phyloP scores from a whole-genome alignment of 73 alveolate species.

The Paraurostyla sp. region DNA sequence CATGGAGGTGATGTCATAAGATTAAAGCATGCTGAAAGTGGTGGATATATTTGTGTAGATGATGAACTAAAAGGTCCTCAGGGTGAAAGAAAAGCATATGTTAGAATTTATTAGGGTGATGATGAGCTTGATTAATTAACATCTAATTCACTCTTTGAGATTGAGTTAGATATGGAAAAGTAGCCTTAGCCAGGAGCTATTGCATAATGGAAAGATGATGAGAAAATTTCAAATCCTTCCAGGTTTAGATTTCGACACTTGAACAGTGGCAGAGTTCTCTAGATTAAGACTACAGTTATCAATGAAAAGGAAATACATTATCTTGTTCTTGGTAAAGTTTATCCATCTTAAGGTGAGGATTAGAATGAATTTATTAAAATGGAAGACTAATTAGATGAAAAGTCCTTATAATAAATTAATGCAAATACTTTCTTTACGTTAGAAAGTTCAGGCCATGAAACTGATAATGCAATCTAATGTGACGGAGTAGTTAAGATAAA shows the following conservation, averaged over 20 bases:
- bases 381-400: constrained; percentile 7
- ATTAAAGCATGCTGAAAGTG: constrained; percentile 72
- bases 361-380: neutral
- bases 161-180: constrained; percentile 44
- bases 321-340: neutral
- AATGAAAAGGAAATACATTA: constrained; percentile 7
- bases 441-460: constrained; percentile 39
- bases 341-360: constrained; percentile 7
- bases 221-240: no score
- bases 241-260: constrained; percentile 66
- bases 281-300: neutral
- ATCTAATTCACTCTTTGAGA: constrained; percentile 57
- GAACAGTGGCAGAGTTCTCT: constrained; percentile 59
- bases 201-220: neutral
- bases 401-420: neutral
- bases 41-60: constrained; percentile 62
- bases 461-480: neutral
- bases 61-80: constrained; percentile 13
- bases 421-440: constrained; percentile 2
- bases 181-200: no score
- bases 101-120: constrained; percentile 65
- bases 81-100: constrained; percentile 55
- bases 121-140: constrained; percentile 55
- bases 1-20: constrained; percentile 64
- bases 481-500: constrained; percentile 47